Evolutionary conservation across 257 asterid genomes (phyloP).

Genomic region (Solanum lignicaule): DNA sequence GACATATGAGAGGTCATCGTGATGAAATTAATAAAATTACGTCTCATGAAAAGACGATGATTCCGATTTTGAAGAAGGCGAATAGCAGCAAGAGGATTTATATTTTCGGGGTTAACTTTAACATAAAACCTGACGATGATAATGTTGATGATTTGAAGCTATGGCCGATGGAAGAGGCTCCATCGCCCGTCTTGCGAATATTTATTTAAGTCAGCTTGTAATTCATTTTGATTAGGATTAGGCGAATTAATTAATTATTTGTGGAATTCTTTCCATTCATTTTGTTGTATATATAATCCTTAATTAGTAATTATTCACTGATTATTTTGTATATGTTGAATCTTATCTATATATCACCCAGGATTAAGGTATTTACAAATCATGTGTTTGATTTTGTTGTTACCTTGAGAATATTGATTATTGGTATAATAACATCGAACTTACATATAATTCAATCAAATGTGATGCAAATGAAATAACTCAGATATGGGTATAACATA

Average conservation of each 20-base stretch:
- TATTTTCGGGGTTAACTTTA: neutral
- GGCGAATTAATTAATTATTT: neutral
- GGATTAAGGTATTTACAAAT: neutral
- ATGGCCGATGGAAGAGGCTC: neutral
- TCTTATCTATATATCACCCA: too few species aligned
- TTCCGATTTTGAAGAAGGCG: neutral
- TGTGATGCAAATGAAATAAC: neutral
- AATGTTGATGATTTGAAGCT: neutral
- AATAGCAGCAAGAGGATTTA: neutral
- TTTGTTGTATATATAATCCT: neutral
- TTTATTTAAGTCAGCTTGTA: neutral
- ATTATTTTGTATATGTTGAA: too few species aligned
- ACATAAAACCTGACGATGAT: neutral
- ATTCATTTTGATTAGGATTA: neutral
- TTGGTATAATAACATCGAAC: neutral
- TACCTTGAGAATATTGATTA: neutral
- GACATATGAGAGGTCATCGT: conserved; percentile 3
- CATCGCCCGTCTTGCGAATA: neutral
- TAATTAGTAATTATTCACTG: too few species aligned
- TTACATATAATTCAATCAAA: neutral
- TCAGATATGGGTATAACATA: neutral
- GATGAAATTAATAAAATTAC: neutral
- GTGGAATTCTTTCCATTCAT: neutral
- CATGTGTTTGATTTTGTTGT: neutral
- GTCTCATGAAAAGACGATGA: neutral